Evolutionary conservation across 371 early-diverging fungal species (phyloP).

Genomic region (Mucor indicus): DNA sequence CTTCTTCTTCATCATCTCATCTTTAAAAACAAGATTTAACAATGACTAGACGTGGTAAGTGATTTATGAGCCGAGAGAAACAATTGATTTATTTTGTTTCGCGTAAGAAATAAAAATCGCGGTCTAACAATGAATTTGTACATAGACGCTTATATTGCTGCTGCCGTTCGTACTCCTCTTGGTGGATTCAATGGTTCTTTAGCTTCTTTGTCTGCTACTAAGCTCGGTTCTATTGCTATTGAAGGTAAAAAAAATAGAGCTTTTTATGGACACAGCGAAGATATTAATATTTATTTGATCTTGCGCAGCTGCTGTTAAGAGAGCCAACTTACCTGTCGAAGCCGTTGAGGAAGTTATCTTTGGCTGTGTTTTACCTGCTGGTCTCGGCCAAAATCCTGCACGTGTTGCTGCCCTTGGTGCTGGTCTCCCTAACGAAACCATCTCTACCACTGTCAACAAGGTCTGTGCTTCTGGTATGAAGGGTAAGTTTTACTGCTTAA

Average conservation of each 20-base stretch:
- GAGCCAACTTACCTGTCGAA: slow-evolving; percentile 62
- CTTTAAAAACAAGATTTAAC: too few species aligned
- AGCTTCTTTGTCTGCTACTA: slow-evolving; percentile 77
- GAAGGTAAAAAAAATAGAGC: slow-evolving; percentile 63
- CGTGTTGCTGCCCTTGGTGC: slow-evolving; percentile 93
- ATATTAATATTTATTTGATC: neutral
- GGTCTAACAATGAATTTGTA: too few species aligned
- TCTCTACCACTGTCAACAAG: slow-evolving; percentile 95
- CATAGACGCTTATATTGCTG: slow-evolving; percentile 83
- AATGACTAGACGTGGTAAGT: too few species aligned
- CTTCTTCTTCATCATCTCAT: too few species aligned
- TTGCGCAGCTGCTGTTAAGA: slow-evolving; percentile 65
- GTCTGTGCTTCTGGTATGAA: slow-evolving; percentile 98
- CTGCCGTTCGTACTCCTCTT: slow-evolving; percentile 88
- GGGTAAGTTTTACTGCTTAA: slow-evolving; percentile 35
- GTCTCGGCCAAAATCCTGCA: slow-evolving; percentile 94
- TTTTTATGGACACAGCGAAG: too few species aligned
- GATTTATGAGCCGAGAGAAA: too few species aligned
- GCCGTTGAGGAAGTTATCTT: slow-evolving; percentile 83
- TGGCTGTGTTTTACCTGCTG: slow-evolving; percentile 84
- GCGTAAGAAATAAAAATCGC: too few species aligned
- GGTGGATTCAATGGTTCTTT: slow-evolving; percentile 94
- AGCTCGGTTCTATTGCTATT: slow-evolving; percentile 89
- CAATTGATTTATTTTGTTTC: too few species aligned
- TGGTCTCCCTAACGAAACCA: slow-evolving; percentile 69